These are phyloP conservation scores for Citrus sp. DNA, from an alignment of 345 rosid genomes.

Conservation along the genomic window DNA sequence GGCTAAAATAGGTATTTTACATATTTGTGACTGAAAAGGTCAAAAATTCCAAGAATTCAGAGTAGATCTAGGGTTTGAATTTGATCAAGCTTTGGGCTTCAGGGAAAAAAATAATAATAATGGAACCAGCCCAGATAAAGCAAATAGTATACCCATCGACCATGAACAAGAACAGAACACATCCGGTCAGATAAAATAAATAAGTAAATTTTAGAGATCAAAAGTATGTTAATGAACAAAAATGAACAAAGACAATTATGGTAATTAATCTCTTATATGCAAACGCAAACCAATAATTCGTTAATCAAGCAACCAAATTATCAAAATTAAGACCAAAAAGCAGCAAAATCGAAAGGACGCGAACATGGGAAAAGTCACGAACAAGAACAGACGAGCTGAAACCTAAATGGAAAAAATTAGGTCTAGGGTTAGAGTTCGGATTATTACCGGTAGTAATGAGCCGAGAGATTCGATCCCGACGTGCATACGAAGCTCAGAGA, in stretches of 20 bases:
- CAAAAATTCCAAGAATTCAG: neutral
- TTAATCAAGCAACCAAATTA: neutral
- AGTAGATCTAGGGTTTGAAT: constrained; percentile 5
- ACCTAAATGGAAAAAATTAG: neutral
- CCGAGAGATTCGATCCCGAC: constrained; percentile 5
- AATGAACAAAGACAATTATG: neutral
- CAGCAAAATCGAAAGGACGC: neutral
- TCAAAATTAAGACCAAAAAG: neutral
- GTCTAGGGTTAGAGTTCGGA: constrained; percentile 1
- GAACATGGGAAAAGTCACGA: neutral
- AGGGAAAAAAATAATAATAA: neutral
- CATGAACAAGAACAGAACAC: neutral
- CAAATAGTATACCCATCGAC: neutral
- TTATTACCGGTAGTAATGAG: constrained; percentile 8
- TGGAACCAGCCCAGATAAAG: constrained; percentile 11
- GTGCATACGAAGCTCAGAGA: constrained; percentile 11
- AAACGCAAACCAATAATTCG: neutral
- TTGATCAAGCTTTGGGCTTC: constrained; percentile 18
- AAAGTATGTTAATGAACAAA: neutral
- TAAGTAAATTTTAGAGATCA: neutral
- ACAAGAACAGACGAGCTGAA: no score
- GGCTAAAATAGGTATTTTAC: neutral
- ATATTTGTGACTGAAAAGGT: neutral
- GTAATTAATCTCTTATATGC: neutral
- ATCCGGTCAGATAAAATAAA: neutral